Base-by-base conservation (phyloP, 164 flowering plant genomes). In the Annona squamosa region DNA sequence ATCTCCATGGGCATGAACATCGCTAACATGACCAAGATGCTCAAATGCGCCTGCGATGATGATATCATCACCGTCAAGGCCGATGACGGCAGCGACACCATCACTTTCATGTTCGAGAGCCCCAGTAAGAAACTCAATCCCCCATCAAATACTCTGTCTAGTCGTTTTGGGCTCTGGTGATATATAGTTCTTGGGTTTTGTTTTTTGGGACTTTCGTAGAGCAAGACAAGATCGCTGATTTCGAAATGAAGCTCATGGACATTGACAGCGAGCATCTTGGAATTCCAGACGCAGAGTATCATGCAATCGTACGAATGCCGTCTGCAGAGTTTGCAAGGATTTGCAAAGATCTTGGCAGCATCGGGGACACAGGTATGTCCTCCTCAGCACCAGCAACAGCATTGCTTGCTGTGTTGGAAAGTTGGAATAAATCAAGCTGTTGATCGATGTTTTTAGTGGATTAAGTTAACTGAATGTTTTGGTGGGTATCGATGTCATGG, bases 241-340 rank as follows among this genome's bases (percentile, higher is more conserved):
- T 90, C 80, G 95, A 90, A 83, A 93, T 93, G 98, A 93, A 90
- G 78, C 81, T 93, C 74, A 93, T 91, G 98, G 94, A 90, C 80
- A 91, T 93, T 37, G 98, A 93, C 69, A 91, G 98, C 64, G 95
- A 93, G 84, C 98, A 93, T 78, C 88, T 93, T 42, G 97, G 97
- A 37, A 93, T 93, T 65, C 98, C 98, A 0, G 97, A 93, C 74
- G 90, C 97, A 9, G 95, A 91, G 74, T 93, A 91, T 72, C 95
- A 93, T 71, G 89, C 97, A 18, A 91, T 93, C 67, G 92, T 91
- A 4, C 76, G 88, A 79, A 91, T 93, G 98, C 97, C 98, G 5
- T 84, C 97, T 0, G 73, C 87, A 26, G 98, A 93, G 78, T 93
- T 91, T 81, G 86, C 91, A 3, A 87, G 88, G 76, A 93, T 93